phyloP scores from a whole-genome alignment of 495 filamentous ascomycete genomes.

The Aspergillus asperescens region DNA sequence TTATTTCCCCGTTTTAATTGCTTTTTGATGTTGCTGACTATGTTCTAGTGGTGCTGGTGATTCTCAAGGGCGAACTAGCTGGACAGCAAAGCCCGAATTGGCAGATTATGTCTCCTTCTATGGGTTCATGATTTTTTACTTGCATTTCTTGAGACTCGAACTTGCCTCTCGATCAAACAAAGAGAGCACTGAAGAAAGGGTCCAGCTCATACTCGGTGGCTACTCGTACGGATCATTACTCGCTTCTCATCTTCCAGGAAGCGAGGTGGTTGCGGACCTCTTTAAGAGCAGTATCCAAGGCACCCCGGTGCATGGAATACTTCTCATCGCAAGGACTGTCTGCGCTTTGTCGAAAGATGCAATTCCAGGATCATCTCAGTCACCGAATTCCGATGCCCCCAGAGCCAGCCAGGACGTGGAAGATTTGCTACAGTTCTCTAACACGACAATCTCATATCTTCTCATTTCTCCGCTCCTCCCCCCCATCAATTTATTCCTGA shows the following conservation, averaged over 20 bases:
- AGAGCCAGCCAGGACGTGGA: background rate
- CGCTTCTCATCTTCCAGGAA: conserved; percentile 61
- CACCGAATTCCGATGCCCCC: background rate
- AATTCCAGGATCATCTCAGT: conserved; percentile 22
- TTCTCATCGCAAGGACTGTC: conserved; percentile 58
- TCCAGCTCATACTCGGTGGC: conserved; percentile 59
- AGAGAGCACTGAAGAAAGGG: background rate
- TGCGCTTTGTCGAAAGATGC: conserved; percentile 47
- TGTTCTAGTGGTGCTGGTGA: conserved; percentile 64
- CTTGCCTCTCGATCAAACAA: background rate
- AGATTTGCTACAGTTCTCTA: conserved; percentile 11
- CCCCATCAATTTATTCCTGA: conserved; percentile 53
- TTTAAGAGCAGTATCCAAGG: conserved; percentile 50
- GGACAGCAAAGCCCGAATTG: conserved; percentile 75
- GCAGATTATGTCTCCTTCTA: conserved; percentile 76
- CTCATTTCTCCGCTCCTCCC: conserved; percentile 76
- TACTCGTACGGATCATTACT: conserved; percentile 93
- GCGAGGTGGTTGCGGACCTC: conserved; percentile 50
- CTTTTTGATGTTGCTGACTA: background rate
- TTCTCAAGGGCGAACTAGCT: conserved; percentile 73
- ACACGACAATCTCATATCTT: conserved; percentile 56
- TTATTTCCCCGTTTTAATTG: background rate
- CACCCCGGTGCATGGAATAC: conserved; percentile 58
- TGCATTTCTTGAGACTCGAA: conserved; percentile 38
- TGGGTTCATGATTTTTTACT: conserved; percentile 70